Evolutionary conservation across 78 protist species (phyloP).

Genomic region (Emiliania huxleyi): DNA sequence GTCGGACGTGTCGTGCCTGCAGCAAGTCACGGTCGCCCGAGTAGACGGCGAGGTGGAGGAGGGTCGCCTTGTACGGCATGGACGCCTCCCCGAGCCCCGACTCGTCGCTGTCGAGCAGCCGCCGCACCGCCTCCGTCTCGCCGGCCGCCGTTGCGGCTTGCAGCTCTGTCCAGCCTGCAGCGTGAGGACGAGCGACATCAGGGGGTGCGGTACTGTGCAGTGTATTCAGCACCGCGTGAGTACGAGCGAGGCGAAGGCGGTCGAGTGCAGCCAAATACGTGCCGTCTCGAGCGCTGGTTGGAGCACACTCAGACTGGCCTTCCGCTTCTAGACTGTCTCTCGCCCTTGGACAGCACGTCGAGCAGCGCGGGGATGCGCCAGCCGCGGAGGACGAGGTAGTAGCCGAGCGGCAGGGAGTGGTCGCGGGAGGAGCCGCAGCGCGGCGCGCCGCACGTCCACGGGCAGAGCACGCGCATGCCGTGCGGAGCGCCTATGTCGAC

Average conservation of each 20-base stretch:
- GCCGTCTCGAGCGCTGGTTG: too few species aligned
- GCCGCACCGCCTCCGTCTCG: background rate
- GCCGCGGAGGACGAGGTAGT: background rate
- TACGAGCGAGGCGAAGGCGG: too few species aligned
- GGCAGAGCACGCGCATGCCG: background rate
- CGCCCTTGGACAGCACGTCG: background rate
- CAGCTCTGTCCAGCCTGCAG: background rate
- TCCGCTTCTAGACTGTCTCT: too few species aligned
- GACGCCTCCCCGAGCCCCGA: background rate
- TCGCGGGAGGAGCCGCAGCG: background rate
- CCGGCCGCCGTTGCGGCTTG: background rate
- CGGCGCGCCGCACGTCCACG: background rate
- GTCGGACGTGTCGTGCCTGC: too few species aligned
- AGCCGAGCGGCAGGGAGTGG: background rate
- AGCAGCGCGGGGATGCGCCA: background rate
- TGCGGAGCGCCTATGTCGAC: slow-evolving; percentile 1
- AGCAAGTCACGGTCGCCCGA: background rate
- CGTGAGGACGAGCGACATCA: too few species aligned
- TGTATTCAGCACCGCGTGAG: too few species aligned
- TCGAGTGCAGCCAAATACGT: too few species aligned
- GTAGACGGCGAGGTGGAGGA: slow-evolving; percentile 10
- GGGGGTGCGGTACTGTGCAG: too few species aligned
- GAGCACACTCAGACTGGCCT: too few species aligned
- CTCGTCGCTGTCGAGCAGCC: background rate
- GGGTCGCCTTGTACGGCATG: background rate